Conservation (phyloP, 805 yeast species). For the Pichia deserticola region DNA sequence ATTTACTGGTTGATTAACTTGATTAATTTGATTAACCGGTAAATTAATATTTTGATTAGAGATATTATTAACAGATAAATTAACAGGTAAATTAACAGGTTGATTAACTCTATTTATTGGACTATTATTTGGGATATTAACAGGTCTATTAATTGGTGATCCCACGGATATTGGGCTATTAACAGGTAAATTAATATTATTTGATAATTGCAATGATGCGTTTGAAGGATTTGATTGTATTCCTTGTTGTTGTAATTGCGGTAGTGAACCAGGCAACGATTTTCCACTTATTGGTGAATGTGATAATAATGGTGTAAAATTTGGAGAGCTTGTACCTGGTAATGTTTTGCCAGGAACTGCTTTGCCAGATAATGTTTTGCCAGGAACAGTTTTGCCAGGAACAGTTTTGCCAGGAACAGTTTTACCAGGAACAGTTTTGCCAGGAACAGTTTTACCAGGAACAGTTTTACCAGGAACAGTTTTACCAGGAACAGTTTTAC, state of each 20-base stretch:
- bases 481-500: conserved; percentile 6
- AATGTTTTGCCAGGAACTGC: conserved; percentile 1
- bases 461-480: conserved; percentile 5
- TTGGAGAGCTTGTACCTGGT: not conserved
- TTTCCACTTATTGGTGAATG: not conserved
- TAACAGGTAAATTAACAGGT: conserved; percentile 2
- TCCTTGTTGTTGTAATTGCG: too few species aligned
- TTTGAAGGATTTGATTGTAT: not conserved
- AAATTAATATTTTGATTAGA: not conserved
- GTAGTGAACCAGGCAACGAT: not conserved
- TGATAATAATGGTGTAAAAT: not conserved
- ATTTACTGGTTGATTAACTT: conserved; percentile 3
- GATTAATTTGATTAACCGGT: not conserved
- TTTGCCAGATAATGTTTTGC: too few species aligned
- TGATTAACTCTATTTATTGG: not conserved
- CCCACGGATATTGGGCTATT: not conserved
- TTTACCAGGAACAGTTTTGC: not conserved
- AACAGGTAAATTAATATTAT: not conserved
- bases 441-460: conserved; percentile 3
- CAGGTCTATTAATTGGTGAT: not conserved
- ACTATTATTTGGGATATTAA: not conserved
- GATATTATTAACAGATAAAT: not conserved
- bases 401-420: not conserved
- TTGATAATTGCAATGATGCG: not conserved
- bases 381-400: conserved; percentile 10